Conservation (phyloP, 2,329 filamentous ascomycete species). For the Penicillium glabrum region DNA sequence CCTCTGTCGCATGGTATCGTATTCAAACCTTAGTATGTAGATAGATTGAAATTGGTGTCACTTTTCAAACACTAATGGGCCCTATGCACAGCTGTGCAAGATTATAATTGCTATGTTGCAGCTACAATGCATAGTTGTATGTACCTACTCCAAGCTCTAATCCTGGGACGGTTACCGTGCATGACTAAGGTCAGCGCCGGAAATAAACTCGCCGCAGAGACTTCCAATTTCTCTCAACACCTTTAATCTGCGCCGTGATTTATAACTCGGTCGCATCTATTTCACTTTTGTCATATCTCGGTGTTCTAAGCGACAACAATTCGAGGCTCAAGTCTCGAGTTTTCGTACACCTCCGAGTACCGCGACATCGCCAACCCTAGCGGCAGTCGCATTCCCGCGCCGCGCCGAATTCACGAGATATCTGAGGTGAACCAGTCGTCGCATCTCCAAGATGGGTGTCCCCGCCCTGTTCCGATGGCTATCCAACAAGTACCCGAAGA, state of each 20-base stretch:
- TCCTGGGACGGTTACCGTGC: not conserved
- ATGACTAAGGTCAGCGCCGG: constrained; percentile 7
- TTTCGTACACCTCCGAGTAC: not conserved
- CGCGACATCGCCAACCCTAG: constrained; percentile 6
- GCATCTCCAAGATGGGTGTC: constrained; percentile 70
- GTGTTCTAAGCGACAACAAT: not conserved
- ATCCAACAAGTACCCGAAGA: constrained; percentile 95
- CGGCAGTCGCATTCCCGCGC: constrained; percentile 15
- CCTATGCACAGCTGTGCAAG: not conserved
- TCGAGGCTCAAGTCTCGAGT: not conserved
- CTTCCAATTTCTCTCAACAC: constrained; percentile 12
- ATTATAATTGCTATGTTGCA: not conserved
- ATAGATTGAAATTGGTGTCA: not conserved
- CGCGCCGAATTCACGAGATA: constrained; percentile 3
- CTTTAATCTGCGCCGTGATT: constrained; percentile 15
- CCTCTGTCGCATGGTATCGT: not conserved
- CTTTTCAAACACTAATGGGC: not conserved
- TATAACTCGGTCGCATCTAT: constrained; percentile 12
- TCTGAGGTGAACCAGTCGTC: constrained; percentile 7
- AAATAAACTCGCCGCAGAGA: constrained; percentile 21
- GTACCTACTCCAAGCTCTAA: not conserved
- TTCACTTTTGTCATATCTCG: not conserved
- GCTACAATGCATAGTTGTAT: not conserved
- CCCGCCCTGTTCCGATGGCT: constrained; percentile 95
- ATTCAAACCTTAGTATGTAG: not conserved